These are phyloP conservation scores for Cyphellophora attinorum DNA, from an alignment of 2,329 filamentous ascomycete genomes.

Conservation along the genomic window DNA sequence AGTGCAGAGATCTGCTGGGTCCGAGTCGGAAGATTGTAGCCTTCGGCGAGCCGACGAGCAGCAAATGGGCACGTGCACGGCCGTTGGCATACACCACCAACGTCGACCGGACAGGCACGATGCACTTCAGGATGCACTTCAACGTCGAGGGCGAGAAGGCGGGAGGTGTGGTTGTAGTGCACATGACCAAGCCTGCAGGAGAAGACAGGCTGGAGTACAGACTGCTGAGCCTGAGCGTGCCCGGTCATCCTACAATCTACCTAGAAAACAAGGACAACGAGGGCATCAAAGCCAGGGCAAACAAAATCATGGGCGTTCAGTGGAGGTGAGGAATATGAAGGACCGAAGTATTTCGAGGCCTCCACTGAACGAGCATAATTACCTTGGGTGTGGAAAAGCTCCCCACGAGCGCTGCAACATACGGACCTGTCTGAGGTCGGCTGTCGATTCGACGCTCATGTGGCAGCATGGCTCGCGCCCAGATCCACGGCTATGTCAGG, in stretches of 20 bases:
- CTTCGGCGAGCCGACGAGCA: constrained; percentile 70
- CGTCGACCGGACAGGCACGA: constrained; percentile 63
- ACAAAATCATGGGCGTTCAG: constrained; percentile 41
- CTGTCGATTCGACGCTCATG: too few species aligned
- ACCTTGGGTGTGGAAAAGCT: too few species aligned
- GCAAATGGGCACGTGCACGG: constrained; percentile 65
- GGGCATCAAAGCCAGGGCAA: constrained; percentile 29
- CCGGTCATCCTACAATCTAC: constrained; percentile 36
- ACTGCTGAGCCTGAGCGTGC: constrained; percentile 70
- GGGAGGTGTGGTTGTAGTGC: constrained; percentile 63
- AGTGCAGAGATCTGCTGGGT: constrained; percentile 66
- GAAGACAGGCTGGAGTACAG: constrained; percentile 66
- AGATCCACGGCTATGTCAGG: too few species aligned
- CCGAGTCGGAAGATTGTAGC: constrained; percentile 66
- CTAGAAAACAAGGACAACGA: constrained; percentile 33
- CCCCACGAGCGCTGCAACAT: too few species aligned
- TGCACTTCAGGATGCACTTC: constrained; percentile 80
- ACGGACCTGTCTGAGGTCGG: too few species aligned
- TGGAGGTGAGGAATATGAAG: too few species aligned
- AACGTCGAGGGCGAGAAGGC: constrained; percentile 70
- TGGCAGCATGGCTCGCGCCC: too few species aligned
- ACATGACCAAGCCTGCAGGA: constrained; percentile 61
- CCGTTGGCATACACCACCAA: constrained; percentile 49
- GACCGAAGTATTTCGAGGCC: too few species aligned
- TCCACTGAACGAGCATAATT: too few species aligned